Evolutionary conservation across 345 rosid species (phyloP), one percentile per base, ranked within the genome.

Genomic region (Dipteronia dyeriana): DNA sequence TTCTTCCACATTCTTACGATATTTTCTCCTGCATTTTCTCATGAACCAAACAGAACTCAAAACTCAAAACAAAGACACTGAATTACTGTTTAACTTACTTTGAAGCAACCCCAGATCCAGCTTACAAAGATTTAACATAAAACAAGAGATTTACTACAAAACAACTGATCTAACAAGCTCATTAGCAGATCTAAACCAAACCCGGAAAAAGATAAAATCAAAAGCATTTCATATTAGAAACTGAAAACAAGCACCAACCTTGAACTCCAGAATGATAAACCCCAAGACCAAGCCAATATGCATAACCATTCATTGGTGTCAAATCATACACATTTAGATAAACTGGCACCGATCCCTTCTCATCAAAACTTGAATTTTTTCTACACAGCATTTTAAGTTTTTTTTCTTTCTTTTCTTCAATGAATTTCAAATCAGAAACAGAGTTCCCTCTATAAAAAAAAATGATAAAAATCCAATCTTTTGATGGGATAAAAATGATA

Each of bases 231-330:
- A 1, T 14, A 25, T 57, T 22, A 9, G 17, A 5, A 49, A 49
- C 38, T 7, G 63, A 43, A 54, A 29, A 72, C 2, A 16, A 22
- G 25, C 14, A 84, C 87, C 29, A 77, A 97, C 99, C 99, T 97
- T 97, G 91, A 76, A 97, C 97, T 9, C 99, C 99, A 43, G 99
- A 97, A 84, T 97, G 98, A 76, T 94, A 94, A 59, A 90, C 98
- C 13, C 99, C 98, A 66, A 96, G 98, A 29, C 99, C 99, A 74
- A 96, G 76, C 99, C 99, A 96, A 74, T 94, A 94, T 62, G 98
- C 97, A 73, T 94, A 96, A 70, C 97, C 99, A 88, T 96, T 96
- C 56, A 92, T 75, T 34, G 98, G 92, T 51, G 99, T 96, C 70
- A 96, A 94, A 87, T 96, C 99, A 78, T 96, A 96, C 12, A 96